These are phyloP conservation scores for Salix viminalis DNA, from an alignment of 345 rosid species.

Conservation along the genomic window DNA sequence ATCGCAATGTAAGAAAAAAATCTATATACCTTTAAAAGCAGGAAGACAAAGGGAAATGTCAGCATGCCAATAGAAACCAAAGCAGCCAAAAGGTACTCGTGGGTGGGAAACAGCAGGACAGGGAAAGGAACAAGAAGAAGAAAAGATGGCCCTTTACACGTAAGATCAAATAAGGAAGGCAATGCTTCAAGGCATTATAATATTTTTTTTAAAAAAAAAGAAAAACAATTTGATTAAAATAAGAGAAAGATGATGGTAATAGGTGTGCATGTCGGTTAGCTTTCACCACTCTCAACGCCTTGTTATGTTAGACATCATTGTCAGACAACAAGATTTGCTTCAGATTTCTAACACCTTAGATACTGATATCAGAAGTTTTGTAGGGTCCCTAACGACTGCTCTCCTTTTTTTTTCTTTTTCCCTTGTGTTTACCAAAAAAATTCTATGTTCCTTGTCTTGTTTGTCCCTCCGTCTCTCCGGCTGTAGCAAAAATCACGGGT, in stretches of 20 bases:
- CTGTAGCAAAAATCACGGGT: constrained; percentile 7
- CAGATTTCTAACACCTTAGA: constrained; percentile 10
- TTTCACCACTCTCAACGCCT: constrained; percentile 18
- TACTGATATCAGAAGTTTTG: not conserved
- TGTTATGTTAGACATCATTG: constrained; percentile 11
- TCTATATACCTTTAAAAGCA: not conserved
- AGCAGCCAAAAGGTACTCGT: not conserved
- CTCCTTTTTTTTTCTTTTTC: not conserved
- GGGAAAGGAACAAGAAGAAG: not conserved
- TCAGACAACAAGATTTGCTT: constrained; percentile 7
- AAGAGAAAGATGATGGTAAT: not conserved
- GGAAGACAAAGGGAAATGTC: constrained; percentile 9
- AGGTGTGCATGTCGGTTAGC: constrained; percentile 17
- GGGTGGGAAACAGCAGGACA: not conserved
- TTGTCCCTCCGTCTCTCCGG: not conserved
- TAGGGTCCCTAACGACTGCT: not conserved
- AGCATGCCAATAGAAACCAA: not conserved
- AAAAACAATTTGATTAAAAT: no score
- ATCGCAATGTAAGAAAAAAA: no score
- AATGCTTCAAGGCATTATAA: no score
- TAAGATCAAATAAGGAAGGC: not conserved
- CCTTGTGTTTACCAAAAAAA: constrained; percentile 8
- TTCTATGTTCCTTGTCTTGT: not conserved
- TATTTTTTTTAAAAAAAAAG: no score
- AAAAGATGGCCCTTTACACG: constrained; percentile 9